Evolutionary conservation across 2,329 filamentous ascomycete genomes (phyloP).

Genomic region (Aureobasidium subglaciale): DNA sequence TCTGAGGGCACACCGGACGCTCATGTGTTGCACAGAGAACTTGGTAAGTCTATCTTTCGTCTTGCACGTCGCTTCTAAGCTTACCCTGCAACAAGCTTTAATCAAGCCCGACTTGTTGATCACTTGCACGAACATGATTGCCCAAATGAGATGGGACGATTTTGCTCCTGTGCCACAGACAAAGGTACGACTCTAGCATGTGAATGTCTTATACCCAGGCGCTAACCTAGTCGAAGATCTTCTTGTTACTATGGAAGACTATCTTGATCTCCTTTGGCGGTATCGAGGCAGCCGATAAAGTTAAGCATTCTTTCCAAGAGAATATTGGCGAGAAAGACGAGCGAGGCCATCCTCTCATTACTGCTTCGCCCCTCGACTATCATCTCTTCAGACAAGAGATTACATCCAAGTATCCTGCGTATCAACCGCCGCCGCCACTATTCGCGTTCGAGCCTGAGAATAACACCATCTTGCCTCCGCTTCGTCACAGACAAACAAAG

Average conservation of each 20-base stretch:
- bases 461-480: constrained; percentile 78
- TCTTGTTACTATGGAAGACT: constrained; percentile 87
- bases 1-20: constrained; percentile 20
- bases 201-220: not conserved
- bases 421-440: constrained; percentile 76
- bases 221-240: constrained; percentile 46
- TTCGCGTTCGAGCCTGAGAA: constrained; percentile 86
- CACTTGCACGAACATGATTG: constrained; percentile 58
- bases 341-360: constrained; percentile 71
- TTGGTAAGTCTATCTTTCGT: not conserved
- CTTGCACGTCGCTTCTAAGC: not conserved
- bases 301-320: constrained; percentile 62
- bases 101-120: constrained; percentile 58
- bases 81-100: not conserved
- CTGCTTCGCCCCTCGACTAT: constrained; percentile 90
- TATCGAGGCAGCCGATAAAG: constrained; percentile 60
- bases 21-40: constrained; percentile 23
- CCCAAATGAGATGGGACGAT: constrained; percentile 49
- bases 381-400: constrained; percentile 95
- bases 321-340: constrained; percentile 45
- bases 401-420: constrained; percentile 94
- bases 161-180: constrained; percentile 51
- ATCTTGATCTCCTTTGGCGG: constrained; percentile 81
- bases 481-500: constrained; percentile 59
- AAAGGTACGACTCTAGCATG: constrained; percentile 26